Evolutionary conservation across 192 early-diverging fungal genomes (phyloP).

Genomic region (Podila horticola): DNA sequence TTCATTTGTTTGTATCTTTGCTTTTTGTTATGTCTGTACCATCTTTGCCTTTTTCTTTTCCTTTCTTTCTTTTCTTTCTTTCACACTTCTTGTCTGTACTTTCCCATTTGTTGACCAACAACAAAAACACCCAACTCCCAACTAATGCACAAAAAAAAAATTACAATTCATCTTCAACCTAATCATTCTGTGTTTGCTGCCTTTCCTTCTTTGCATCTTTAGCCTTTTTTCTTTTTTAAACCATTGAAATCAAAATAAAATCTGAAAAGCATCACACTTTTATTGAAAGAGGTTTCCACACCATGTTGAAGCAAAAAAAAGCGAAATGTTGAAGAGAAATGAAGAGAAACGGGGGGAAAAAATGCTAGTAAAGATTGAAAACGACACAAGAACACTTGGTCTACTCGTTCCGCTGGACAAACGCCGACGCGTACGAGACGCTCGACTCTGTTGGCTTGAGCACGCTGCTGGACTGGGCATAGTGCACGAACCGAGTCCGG

Average conservation of each 20-base stretch:
- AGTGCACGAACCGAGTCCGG: slow-evolving; percentile 78
- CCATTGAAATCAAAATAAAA: no score
- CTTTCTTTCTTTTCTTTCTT: not conserved
- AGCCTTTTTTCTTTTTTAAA: not conserved
- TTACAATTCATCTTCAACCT: not conserved
- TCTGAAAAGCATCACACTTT: not conserved
- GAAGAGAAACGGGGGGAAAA: not conserved
- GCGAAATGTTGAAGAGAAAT: no score
- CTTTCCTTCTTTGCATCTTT: not conserved
- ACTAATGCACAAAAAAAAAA: no score
- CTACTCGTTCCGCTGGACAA: slow-evolving; percentile 19
- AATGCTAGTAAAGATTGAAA: not conserved
- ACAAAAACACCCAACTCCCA: no score
- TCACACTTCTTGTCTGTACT: not conserved
- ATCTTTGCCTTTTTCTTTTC: not conserved
- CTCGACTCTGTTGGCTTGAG: slow-evolving; percentile 26
- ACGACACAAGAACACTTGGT: no score
- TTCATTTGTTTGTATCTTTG: not conserved
- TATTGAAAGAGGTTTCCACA: not conserved
- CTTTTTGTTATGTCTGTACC: slow-evolving; percentile 7
- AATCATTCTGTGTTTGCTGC: not conserved
- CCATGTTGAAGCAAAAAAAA: no score
- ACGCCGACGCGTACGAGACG: slow-evolving; percentile 43
- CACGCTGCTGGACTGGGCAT: slow-evolving; percentile 81
- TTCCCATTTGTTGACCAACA: no score